These are phyloP conservation scores for Paramecium pentaurelia DNA, from an alignment of 73 alveolate genomes.

Conservation along the genomic window DNA sequence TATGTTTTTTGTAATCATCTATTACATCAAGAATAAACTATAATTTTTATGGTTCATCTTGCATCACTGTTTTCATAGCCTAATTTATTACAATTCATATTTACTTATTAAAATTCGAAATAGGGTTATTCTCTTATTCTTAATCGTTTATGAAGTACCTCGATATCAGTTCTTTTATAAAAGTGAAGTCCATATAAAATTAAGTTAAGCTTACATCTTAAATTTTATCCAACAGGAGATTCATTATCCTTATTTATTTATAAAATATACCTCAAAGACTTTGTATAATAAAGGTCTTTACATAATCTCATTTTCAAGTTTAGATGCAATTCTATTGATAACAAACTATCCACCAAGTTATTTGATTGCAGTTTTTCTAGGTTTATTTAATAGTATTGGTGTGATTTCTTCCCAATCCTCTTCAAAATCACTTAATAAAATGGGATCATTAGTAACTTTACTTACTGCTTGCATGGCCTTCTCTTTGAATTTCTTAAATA, in stretches of 20 bases:
- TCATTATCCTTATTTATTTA: neutral
- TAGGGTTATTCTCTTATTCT: constrained; percentile 18
- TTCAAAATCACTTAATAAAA: neutral
- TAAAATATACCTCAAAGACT: neutral
- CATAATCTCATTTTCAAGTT: neutral
- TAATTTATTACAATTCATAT: neutral
- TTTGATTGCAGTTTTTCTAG: neutral
- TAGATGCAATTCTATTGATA: neutral
- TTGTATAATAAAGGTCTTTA: neutral
- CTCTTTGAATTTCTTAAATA: neutral
- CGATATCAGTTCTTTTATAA: constrained; percentile 26
- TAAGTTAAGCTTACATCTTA: constrained; percentile 23
- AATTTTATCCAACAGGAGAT: neutral
- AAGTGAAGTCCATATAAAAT: neutral
- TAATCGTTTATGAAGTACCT: neutral
- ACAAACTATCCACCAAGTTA: neutral
- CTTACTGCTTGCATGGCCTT: neutral
- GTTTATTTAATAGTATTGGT: neutral
- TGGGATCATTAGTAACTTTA: neutral
- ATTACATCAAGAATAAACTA: neutral
- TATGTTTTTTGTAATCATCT: constrained; percentile 20
- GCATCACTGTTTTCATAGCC: neutral
- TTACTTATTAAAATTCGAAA: neutral
- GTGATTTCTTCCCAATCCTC: constrained; percentile 40
- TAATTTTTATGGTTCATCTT: neutral